phyloP scores from a whole-genome alignment of 1,284 basidiomycete genomes.

The Leucoagaricus sp. region DNA sequence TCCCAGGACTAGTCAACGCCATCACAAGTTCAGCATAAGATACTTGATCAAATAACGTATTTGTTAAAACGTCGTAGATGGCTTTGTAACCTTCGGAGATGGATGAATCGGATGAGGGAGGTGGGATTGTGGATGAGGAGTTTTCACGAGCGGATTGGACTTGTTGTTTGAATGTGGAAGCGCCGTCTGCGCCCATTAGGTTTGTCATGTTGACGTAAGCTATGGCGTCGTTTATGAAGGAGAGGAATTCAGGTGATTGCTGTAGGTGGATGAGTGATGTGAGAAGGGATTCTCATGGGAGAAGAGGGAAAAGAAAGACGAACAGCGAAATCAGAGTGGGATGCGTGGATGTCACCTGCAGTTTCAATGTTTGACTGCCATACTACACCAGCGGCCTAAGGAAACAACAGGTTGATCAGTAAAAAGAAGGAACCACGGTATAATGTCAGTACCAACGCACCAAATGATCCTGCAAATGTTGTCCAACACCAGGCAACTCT shows the following conservation, averaged over 20 bases:
- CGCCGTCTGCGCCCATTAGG: conserved; percentile 24
- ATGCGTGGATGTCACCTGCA: conserved; percentile 40
- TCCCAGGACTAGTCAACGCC: conserved; percentile 44
- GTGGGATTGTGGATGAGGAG: conserved; percentile 38
- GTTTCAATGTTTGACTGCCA: conserved; percentile 51
- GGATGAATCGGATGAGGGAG: conserved; percentile 35
- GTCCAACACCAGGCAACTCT: conserved; percentile 74
- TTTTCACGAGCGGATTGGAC: conserved; percentile 20
- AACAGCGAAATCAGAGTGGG: conserved; percentile 33
- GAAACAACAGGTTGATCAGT: conserved; percentile 16
- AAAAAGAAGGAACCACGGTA: neutral
- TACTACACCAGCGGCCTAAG: conserved; percentile 47
- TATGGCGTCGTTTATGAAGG: conserved; percentile 61
- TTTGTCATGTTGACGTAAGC: conserved; percentile 32
- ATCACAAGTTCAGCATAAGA: conserved; percentile 62
- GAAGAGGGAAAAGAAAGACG: conserved; percentile 19
- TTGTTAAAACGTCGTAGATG: conserved; percentile 39
- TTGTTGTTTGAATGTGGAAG: conserved; percentile 20
- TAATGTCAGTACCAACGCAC: too few species aligned
- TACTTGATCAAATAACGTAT: conserved; percentile 40
- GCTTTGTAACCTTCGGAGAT: conserved; percentile 51
- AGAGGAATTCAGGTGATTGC: conserved; percentile 41
- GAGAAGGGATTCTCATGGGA: conserved; percentile 24
- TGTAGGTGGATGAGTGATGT: conserved; percentile 9
- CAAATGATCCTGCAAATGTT: conserved; percentile 76